Conservation (phyloP, 352 stramenopile species). For the Phytopythium aichiense region DNA sequence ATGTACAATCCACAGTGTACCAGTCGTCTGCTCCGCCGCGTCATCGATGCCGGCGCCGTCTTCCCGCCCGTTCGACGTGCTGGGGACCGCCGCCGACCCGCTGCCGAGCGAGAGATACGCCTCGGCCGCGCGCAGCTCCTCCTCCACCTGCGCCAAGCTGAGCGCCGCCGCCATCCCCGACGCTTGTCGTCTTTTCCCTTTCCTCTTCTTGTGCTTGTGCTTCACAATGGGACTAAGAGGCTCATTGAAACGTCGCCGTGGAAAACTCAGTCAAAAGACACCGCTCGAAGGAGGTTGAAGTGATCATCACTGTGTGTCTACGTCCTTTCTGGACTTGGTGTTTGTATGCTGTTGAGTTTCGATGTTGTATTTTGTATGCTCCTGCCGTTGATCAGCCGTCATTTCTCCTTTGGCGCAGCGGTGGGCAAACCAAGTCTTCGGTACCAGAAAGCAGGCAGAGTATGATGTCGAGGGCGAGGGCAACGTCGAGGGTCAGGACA, state of each 20-base stretch:
- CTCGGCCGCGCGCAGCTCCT: conserved; percentile 58
- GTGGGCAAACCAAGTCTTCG: background rate
- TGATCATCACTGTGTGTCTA: conserved; percentile 47
- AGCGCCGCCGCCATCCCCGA: conserved; percentile 15
- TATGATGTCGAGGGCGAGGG: background rate
- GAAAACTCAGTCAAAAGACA: background rate
- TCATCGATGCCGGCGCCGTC: background rate
- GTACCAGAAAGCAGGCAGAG: background rate
- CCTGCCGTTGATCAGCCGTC: background rate
- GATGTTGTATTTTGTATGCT: background rate
- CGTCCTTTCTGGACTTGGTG: conserved; percentile 15
- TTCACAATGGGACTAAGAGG: no score
- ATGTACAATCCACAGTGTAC: background rate
- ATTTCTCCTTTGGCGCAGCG: conserved; percentile 1
- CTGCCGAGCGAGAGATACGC: conserved; percentile 35
- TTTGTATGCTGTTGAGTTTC: conserved; percentile 11
- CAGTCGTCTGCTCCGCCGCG: background rate
- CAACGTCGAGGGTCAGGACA: background rate
- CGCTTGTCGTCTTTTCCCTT: conserved; percentile 12
- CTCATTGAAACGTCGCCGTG: no score
- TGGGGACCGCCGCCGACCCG: background rate
- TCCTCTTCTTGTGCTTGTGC: background rate
- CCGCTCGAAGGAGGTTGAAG: conserved; percentile 19
- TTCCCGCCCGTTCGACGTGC: background rate
- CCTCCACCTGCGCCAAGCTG: conserved; percentile 59